These are phyloP conservation scores for Yamadazyma oceani DNA, from an alignment of 1,139 yeast species.

Conservation along the genomic window DNA sequence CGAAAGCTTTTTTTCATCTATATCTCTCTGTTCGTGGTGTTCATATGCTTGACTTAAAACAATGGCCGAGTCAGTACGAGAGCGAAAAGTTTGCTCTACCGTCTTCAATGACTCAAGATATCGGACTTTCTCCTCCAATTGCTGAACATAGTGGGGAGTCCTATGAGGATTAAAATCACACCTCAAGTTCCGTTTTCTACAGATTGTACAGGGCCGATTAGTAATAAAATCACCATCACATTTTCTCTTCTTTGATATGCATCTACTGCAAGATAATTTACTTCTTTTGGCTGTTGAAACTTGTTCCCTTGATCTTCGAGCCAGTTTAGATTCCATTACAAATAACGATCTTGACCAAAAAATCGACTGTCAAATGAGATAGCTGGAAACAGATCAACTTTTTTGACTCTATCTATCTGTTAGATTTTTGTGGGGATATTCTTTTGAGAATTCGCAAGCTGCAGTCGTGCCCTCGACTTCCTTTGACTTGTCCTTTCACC, in stretches of 20 bases:
- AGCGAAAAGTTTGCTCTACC: neutral
- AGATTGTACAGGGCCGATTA: neutral
- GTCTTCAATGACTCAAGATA: constrained; percentile 1
- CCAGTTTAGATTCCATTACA: too few species aligned
- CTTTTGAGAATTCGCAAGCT: too few species aligned
- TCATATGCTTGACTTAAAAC: neutral
- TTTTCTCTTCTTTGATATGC: constrained; percentile 2
- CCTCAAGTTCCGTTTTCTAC: neutral
- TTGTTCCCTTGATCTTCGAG: neutral
- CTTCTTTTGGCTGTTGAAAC: neutral
- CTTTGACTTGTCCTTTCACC: too few species aligned
- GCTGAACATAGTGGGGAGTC: constrained; percentile 1
- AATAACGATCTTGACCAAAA: too few species aligned
- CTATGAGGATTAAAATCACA: neutral
- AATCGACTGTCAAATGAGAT: too few species aligned
- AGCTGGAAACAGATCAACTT: too few species aligned
- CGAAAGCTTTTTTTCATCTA: neutral
- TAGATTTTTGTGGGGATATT: too few species aligned
- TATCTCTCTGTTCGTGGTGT: neutral
- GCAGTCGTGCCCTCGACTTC: too few species aligned
- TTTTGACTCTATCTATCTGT: too few species aligned
- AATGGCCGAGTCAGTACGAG: neutral
- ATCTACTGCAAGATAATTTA: neutral
- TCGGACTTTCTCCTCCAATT: neutral
- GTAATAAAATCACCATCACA: constrained; percentile 1